phyloP scores from a whole-genome alignment of 2,329 filamentous ascomycete species.

The Aspergillus fischeri region DNA sequence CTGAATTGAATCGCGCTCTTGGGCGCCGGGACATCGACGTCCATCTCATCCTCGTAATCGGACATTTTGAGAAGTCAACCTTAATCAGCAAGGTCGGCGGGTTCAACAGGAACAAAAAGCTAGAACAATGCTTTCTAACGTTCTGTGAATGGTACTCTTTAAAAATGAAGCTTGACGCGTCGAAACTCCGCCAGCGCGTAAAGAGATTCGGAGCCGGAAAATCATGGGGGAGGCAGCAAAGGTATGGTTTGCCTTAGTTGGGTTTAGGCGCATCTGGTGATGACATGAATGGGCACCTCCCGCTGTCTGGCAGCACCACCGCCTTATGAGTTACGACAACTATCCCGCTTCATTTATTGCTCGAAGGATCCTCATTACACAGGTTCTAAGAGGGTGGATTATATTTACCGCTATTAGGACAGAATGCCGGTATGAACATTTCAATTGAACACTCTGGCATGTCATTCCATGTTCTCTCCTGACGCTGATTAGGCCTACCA shows the following conservation, averaged over 20 bases:
- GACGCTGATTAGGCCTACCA: slow-evolving; percentile 75
- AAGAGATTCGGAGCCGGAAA: slow-evolving; percentile 40
- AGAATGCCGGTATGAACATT: slow-evolving; percentile 45
- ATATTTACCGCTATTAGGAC: slow-evolving; percentile 8
- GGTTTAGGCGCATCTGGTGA: slow-evolving; percentile 12
- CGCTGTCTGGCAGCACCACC: slow-evolving; percentile 14
- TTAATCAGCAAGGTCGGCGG: not conserved
- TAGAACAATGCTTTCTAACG: not conserved
- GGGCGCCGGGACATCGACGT: slow-evolving; percentile 54
- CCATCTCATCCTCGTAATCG: slow-evolving; percentile 63
- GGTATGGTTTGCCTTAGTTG: slow-evolving; percentile 13
- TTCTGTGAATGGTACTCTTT: not conserved
- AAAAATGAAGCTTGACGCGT: slow-evolving; percentile 26
- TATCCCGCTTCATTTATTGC: slow-evolving; percentile 5
- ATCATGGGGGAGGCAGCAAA: slow-evolving; percentile 16
- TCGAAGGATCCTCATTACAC: slow-evolving; percentile 14
- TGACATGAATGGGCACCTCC: slow-evolving; percentile 23
- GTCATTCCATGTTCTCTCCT: not conserved
- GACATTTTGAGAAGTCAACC: slow-evolving; percentile 41
- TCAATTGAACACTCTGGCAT: not conserved
- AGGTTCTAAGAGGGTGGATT: slow-evolving; percentile 16
- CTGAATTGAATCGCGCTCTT: slow-evolving; percentile 62
- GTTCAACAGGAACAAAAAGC: not conserved
- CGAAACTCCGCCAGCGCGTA: slow-evolving; percentile 29
- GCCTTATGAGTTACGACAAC: slow-evolving; percentile 9